phyloP scores from a whole-genome alignment of 345 rosid species.

The Raphanus raphanistrum region DNA sequence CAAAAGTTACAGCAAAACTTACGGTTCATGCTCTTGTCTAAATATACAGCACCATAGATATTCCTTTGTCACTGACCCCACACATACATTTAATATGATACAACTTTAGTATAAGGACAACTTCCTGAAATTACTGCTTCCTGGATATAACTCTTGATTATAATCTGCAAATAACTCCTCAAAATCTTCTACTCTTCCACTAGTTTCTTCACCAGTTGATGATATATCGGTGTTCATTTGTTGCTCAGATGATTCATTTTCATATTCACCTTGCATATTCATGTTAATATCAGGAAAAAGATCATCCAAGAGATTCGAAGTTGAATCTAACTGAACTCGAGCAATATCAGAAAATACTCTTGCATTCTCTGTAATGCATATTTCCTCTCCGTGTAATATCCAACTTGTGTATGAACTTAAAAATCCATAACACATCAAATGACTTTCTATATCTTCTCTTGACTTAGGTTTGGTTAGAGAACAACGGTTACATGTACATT shows the following conservation, averaged over 20 bases:
- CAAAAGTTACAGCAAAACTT: no score
- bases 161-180: neutral
- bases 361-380: neutral
- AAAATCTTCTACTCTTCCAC: neutral
- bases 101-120: neutral
- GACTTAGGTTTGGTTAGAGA: neutral
- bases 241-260: neutral
- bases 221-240: neutral
- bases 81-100: no score
- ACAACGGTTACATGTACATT: neutral
- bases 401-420: neutral
- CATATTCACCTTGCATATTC: neutral
- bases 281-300: neutral
- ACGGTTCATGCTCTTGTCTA: no score
- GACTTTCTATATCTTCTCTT: neutral
- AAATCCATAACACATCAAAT: neutral
- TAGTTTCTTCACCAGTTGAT: neutral
- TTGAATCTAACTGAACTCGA: neutral
- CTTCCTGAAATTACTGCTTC: no score
- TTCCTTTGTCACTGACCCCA: no score
- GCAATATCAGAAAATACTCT: neutral
- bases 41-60: no score
- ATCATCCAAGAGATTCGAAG: neutral
- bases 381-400: neutral
- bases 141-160: no score